Evolutionary conservation across 768 basidiomycete genomes (phyloP).

Genomic region (Auricularia heimuer): DNA sequence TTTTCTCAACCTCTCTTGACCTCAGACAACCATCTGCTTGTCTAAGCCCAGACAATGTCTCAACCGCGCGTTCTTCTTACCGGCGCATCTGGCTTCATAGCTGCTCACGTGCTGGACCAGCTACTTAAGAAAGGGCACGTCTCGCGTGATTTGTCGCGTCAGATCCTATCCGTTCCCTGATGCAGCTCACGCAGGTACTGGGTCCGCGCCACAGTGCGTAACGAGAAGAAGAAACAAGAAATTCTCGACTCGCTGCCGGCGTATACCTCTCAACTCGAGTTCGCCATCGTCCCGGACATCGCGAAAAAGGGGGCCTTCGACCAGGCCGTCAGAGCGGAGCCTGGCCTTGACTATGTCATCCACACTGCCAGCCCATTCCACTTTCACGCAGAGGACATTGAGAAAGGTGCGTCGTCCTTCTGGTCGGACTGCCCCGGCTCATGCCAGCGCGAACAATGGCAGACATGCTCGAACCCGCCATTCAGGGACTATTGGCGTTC

Average conservation of each 20-base stretch:
- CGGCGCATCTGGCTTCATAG: conserved; percentile 8
- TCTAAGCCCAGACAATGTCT: no score
- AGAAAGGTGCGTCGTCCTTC: not conserved
- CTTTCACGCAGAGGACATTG: conserved; percentile 11
- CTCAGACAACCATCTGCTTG: no score
- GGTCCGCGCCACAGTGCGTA: conserved; percentile 7
- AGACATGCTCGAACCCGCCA: conserved; percentile 3
- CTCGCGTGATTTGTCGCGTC: not conserved
- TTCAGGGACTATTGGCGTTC: conserved; percentile 4
- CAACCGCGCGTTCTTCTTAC: conserved; percentile 3
- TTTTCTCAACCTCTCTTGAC: no score
- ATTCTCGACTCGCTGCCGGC: not conserved
- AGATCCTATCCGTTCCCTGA: not conserved
- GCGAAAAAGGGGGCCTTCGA: conserved; percentile 29
- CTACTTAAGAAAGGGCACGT: not conserved
- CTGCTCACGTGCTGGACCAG: not conserved
- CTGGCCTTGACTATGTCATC: conserved; percentile 37
- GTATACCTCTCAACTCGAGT: not conserved
- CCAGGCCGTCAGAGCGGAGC: conserved; percentile 30
- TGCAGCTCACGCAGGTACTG: not conserved
- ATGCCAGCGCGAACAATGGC: not conserved
- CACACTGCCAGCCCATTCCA: conserved; percentile 35
- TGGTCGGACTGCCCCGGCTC: not conserved
- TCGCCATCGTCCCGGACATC: conserved; percentile 5
- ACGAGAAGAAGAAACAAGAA: conserved; percentile 5